phyloP scores from a whole-genome alignment of 768 basidiomycete species.

The Krasilnikovozyma curviuscula region DNA sequence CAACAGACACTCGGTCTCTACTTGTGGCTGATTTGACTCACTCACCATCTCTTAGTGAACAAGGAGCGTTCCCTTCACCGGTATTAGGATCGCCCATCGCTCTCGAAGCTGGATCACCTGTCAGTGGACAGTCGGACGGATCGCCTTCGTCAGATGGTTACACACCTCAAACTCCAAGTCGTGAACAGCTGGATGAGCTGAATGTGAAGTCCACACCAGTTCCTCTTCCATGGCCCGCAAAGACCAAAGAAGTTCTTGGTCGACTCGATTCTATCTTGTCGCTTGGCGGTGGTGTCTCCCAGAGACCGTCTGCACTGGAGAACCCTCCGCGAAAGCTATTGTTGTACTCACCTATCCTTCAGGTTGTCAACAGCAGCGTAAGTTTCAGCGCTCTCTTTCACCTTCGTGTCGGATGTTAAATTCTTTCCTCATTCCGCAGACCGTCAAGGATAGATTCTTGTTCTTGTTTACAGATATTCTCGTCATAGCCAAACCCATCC shows the following conservation, averaged over 20 bases:
- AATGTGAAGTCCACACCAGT: neutral
- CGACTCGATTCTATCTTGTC: slow-evolving; percentile 22
- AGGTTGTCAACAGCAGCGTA: slow-evolving; percentile 60
- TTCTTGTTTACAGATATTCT: slow-evolving; percentile 95
- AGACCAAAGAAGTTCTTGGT: slow-evolving; percentile 16
- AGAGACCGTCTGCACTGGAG: slow-evolving; percentile 44
- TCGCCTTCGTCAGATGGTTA: neutral
- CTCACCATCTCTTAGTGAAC: neutral
- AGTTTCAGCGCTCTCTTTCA: slow-evolving; percentile 9
- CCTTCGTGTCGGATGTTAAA: neutral
- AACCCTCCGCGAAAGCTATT: slow-evolving; percentile 72
- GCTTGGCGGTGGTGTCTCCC: slow-evolving; percentile 18
- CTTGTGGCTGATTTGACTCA: too few species aligned
- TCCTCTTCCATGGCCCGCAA: slow-evolving; percentile 1
- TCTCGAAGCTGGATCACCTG: neutral
- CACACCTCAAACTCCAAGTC: neutral
- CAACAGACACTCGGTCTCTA: too few species aligned
- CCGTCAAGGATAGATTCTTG: slow-evolving; percentile 84
- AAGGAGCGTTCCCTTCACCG: too few species aligned
- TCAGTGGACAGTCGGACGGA: neutral
- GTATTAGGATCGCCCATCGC: too few species aligned
- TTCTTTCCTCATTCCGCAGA: slow-evolving; percentile 32
- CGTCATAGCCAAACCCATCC: slow-evolving; percentile 75
- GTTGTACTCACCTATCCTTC: slow-evolving; percentile 66
- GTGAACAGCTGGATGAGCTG: neutral